Evolutionary conservation across 306 rosid species (phyloP).

Genomic region (Glycyrrhiza uralensis): DNA sequence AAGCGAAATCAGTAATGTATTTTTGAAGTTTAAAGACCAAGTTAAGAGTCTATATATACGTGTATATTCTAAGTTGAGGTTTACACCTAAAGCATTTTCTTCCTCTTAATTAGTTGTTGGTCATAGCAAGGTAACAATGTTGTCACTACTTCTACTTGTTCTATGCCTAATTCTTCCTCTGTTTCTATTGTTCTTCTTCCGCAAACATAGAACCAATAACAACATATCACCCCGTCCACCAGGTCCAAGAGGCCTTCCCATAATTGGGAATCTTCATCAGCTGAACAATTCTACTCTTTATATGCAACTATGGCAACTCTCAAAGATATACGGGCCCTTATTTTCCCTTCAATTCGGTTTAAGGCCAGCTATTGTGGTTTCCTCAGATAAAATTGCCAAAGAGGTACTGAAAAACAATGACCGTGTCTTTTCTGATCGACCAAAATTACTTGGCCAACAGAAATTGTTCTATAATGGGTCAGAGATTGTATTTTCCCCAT

Average conservation of each 20-base stretch:
- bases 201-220: neutral
- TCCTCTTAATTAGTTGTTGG: neutral
- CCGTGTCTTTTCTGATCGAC: slow-evolving; percentile 26
- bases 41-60: neutral
- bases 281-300: slow-evolving; percentile 23
- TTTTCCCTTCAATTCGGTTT: slow-evolving; percentile 40
- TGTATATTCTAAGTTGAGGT: neutral
- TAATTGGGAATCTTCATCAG: slow-evolving; percentile 47
- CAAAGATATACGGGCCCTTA: slow-evolving; percentile 37
- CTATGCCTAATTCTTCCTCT: neutral
- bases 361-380: slow-evolving; percentile 25
- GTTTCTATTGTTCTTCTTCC: neutral
- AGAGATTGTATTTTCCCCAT: slow-evolving; percentile 32
- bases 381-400: slow-evolving; percentile 18
- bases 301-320: slow-evolving; percentile 20
- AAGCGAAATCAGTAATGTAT: too few relatives aligned
- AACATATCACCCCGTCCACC: slow-evolving; percentile 25
- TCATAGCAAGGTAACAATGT: neutral
- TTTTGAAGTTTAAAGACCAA: too few relatives aligned
- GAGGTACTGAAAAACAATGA: slow-evolving; percentile 21
- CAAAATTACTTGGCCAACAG: neutral
- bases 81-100: neutral
- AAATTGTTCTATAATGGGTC: slow-evolving; percentile 37
- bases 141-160: neutral
- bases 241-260: slow-evolving; percentile 47